Evolutionary conservation across 345 rosid genomes (phyloP).

Genomic region (Iberis pinnata): DNA sequence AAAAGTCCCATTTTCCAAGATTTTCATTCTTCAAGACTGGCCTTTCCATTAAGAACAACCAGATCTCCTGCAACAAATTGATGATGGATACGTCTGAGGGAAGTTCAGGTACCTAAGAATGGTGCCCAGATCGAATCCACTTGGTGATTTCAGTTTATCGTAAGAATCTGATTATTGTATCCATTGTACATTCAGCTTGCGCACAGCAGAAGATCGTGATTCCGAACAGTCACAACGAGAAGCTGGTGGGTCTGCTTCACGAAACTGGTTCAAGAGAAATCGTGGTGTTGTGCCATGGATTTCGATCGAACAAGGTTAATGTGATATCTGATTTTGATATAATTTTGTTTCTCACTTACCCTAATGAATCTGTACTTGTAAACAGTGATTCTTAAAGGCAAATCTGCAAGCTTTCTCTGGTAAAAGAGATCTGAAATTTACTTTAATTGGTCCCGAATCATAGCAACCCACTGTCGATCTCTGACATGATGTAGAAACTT

Average conservation of each 20-base stretch:
- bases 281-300: slow-evolving; percentile 75
- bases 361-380: too few species aligned
- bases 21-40: slow-evolving; percentile 10
- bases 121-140: not conserved
- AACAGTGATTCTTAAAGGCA: too few species aligned
- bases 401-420: too few species aligned
- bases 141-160: not conserved
- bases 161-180: not conserved
- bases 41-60: slow-evolving; percentile 19
- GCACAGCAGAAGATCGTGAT: slow-evolving; percentile 39
- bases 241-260: slow-evolving; percentile 63
- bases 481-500: not conserved
- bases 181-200: slow-evolving; percentile 14
- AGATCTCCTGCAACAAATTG: slow-evolving; percentile 19
- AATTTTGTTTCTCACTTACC: too few species aligned
- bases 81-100: slow-evolving; percentile 43
- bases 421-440: too few species aligned
- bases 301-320: slow-evolving; percentile 56
- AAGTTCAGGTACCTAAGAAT: slow-evolving; percentile 31
- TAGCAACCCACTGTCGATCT: not conserved
- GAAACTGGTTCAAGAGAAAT: slow-evolving; percentile 64
- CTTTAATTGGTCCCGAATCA: too few species aligned
- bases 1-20: slow-evolving; percentile 15
- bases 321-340: not conserved
- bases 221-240: slow-evolving; percentile 52